Percentiles rank a stretch among this genome's conserved stretches.
phyloP scores from a whole-genome alignment of 2,329 filamentous ascomycete species.

The Tolypocladium sp. region DNA sequence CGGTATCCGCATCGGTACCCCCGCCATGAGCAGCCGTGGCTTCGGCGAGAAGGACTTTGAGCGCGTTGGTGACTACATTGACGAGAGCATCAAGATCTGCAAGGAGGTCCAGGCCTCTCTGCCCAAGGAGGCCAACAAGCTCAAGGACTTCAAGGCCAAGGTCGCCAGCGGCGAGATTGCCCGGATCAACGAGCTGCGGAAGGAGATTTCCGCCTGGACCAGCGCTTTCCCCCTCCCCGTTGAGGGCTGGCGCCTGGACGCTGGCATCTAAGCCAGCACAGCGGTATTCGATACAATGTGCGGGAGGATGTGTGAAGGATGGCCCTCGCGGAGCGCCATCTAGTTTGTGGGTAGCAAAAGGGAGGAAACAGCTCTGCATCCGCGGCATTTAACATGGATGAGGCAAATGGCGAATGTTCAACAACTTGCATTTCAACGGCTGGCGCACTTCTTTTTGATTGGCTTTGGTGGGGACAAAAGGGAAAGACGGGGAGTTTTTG shows the following conservation, averaged over 20 bases:
- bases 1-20: slow-evolving; percentile 92
- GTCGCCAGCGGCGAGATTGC: slow-evolving; percentile 68
- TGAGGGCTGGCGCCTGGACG: slow-evolving; percentile 57
- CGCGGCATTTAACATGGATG: slow-evolving; percentile 14
- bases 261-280: slow-evolving; percentile 38
- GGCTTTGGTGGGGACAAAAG: not conserved
- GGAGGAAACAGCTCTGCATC: slow-evolving; percentile 2
- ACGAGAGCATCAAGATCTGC: slow-evolving; percentile 79
- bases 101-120: slow-evolving; percentile 76
- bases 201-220: slow-evolving; percentile 86
- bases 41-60: slow-evolving; percentile 90
- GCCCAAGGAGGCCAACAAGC: slow-evolving; percentile 97
- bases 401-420: slow-evolving; percentile 14
- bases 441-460: slow-evolving; percentile 7
- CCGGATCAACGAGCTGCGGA: slow-evolving; percentile 76
- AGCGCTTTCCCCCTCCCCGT: slow-evolving; percentile 87
- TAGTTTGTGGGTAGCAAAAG: slow-evolving; percentile 1
- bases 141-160: slow-evolving; percentile 98
- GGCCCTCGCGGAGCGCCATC: not conserved
- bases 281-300: not conserved
- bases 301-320: not conserved
- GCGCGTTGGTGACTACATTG: slow-evolving; percentile 82
- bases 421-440: slow-evolving; percentile 14
- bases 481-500: slow-evolving; percentile 7
- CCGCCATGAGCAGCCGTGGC: slow-evolving; percentile 93